Evolutionary conservation across 345 rosid species (phyloP).

Genomic region (Balakata baccata): DNA sequence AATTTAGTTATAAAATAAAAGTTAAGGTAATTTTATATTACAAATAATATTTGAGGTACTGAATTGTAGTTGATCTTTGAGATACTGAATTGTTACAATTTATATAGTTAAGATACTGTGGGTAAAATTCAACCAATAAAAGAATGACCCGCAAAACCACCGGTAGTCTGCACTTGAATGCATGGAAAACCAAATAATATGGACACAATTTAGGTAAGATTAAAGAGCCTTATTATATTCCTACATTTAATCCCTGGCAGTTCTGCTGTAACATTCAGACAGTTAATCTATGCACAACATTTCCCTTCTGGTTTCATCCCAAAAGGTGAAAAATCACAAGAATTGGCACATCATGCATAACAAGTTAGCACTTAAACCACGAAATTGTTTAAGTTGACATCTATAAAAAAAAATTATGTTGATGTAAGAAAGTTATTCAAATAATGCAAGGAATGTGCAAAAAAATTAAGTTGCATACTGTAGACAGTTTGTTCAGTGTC

Average conservation of each 20-base stretch:
- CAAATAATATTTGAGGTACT: too few relatives aligned
- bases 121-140: too few relatives aligned
- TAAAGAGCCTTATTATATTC: too few relatives aligned
- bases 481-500: slow-evolving; percentile 78
- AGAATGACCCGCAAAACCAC: neutral
- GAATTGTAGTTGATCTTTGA: too few relatives aligned
- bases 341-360: neutral
- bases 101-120: too few relatives aligned
- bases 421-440: neutral
- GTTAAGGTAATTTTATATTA: too few relatives aligned
- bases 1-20: too few relatives aligned
- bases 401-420: neutral
- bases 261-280: neutral
- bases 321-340: neutral
- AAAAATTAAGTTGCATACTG: slow-evolving; percentile 43
- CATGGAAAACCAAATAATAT: neutral
- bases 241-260: neutral
- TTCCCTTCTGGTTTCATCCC: neutral
- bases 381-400: neutral
- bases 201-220: slow-evolving; percentile 12
- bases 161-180: neutral
- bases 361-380: neutral
- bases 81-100: too few relatives aligned
- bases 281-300: neutral
- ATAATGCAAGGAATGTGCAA: neutral